Percentiles rank a stretch among this genome's conserved stretches.
Conservation (phyloP, 352 stramenopile species). For the Globisporangium irregulare region DNA sequence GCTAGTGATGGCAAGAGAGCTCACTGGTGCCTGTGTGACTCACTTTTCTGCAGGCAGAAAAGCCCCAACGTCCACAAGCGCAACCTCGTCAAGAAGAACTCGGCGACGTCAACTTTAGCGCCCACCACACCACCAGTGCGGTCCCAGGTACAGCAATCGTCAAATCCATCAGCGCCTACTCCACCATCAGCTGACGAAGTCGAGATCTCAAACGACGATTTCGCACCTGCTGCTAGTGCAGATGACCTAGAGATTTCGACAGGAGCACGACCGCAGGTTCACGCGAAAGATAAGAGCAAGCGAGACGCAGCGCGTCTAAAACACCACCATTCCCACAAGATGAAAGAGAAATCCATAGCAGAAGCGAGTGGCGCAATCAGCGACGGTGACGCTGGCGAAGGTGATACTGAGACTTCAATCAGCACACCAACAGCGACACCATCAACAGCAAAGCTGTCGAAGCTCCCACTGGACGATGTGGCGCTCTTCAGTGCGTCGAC, state of each 20-base stretch:
- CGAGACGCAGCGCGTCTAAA: neutral
- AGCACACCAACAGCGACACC: neutral
- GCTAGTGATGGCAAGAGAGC: no score
- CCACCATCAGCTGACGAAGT: neutral
- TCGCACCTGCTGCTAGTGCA: neutral
- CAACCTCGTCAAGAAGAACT: slow-evolving; percentile 16
- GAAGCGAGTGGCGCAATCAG: neutral
- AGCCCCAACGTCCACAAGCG: slow-evolving; percentile 31
- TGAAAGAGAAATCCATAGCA: neutral
- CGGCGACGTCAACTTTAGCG: slow-evolving; percentile 4
- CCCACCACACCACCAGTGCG: slow-evolving; percentile 3
- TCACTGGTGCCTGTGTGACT: no score
- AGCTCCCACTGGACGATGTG: neutral
- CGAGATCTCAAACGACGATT: neutral
- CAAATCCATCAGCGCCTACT: neutral
- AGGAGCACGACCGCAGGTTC: neutral
- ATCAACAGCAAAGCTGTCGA: neutral
- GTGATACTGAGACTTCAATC: neutral
- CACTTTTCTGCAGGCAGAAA: slow-evolving; percentile 13
- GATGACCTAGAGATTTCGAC: no score
- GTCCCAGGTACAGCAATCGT: neutral
- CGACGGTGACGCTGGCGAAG: neutral
- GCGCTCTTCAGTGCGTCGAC: slow-evolving; percentile 10
- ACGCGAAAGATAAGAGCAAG: neutral
- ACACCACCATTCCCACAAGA: neutral